A percentile compares a stretch with the other conserved stretches of the same genome.
phyloP scores from a whole-genome alignment of 2,329 filamentous ascomycete genomes.

The Sporothrix sp. region DNA sequence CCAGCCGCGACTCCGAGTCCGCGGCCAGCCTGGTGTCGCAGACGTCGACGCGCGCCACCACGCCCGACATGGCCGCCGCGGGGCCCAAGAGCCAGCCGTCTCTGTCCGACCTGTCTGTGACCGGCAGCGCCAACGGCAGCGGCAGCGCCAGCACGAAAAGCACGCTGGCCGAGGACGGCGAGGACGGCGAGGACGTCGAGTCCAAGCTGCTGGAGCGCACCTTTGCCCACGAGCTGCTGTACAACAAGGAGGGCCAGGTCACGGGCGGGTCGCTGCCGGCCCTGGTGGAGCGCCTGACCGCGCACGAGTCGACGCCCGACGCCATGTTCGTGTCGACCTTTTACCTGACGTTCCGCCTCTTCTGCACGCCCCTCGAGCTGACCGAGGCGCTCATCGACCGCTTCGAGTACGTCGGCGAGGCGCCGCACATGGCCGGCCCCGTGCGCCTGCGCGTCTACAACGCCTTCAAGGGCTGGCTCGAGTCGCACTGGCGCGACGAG shows the following conservation, averaged over 20 bases:
- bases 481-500: constrained; percentile 85
- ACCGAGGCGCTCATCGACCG: constrained; percentile 77
- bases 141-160: too few species aligned
- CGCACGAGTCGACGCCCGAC: constrained; percentile 86
- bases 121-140: too few species aligned
- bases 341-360: constrained; percentile 90
- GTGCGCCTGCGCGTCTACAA: constrained; percentile 91
- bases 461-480: constrained; percentile 92
- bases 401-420: constrained; percentile 83
- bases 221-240: constrained; percentile 80
- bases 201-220: constrained; percentile 83
- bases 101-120: constrained; percentile 57
- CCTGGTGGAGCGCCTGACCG: constrained; percentile 87
- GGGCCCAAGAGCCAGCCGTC: constrained; percentile 51
- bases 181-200: constrained; percentile 72
- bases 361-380: constrained; percentile 71
- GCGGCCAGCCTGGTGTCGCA: constrained; percentile 72
- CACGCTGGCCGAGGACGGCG: constrained; percentile 55
- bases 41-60: constrained; percentile 79
- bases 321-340: constrained; percentile 88
- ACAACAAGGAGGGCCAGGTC: constrained; percentile 92
- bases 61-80: constrained; percentile 58
- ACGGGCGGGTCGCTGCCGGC: constrained; percentile 84
- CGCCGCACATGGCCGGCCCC: constrained; percentile 61
- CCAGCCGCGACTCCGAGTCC: constrained; percentile 70